Evolutionary conservation across 805 yeast genomes (phyloP), one percentile per base, ranked within the genome.

Genomic region (Saccharomycopsis oosterbeekiorum): DNA sequence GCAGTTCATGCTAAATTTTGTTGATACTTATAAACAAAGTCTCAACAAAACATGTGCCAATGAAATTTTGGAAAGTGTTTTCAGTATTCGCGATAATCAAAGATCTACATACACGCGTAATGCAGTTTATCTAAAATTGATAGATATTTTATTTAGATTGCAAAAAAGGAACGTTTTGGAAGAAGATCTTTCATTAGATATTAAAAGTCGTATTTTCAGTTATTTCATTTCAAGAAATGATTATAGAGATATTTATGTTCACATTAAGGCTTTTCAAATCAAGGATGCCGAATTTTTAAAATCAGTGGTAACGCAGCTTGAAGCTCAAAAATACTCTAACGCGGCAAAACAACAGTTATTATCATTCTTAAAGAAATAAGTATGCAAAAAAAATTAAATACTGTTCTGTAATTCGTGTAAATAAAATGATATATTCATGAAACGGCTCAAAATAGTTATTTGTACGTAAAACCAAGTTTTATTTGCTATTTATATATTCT

Each of bases 1-100:
- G 17, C 61, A 59, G 19, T 19, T 59, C 11, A 41, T 59, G 9
- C 34, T 55, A 26, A 59, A 55, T 34, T 59, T 59, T 26, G 10
- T 59, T 9, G 61, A 59, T n/a, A 21, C 21, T 14, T 12, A 42
- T 40, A 12, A 15, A 3, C 39, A 53, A 40, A 17, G 34, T 17
- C 41, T 59, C n/a, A 42, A 55, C 21, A 43, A 59, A 21, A 54
- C 40, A 36, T 24, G 42, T 17, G 42, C 50, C 11, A 34, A 34
- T 15, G 42, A 43, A 34, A 40, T 59, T 34, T n/a, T 59, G 11
- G 19, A 5, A 14, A 40, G 21, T 2, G 24, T 37, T 3, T 19
- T 59, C 2, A 59, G 29, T 5, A 54, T 59, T 34, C 39, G 55
- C 5, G 34, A 42, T 41, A 29, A 17, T 12, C 39, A 42, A 42